Evolutionary conservation across 2,329 filamentous ascomycete species (phyloP), one percentile per base, ranked within the genome.

Genomic region (Leptodontidium sp.): DNA sequence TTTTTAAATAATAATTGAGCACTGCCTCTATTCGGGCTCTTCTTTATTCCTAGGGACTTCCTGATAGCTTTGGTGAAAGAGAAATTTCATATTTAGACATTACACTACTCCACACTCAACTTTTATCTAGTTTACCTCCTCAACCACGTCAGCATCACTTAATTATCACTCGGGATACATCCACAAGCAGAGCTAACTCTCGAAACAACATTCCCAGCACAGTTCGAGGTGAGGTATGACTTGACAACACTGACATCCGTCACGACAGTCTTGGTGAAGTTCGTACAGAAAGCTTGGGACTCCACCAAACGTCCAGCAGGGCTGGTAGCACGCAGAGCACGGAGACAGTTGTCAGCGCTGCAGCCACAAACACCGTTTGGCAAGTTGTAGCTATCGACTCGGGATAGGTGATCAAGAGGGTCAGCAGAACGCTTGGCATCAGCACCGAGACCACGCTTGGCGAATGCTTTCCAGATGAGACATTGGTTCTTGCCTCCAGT

Each of bases 291-390:
- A 2, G 74, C 72, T 70, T 75, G 75, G 32, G 77, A 76, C 64
- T 75, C 74, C 65, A 75, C 71, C 12, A 80, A 72, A 15, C 78
- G 76, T 57, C 76, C 78, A n/a, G 75, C 73, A 24, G 73, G 73
- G 61, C 74, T 74, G 8, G 72, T 78, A 35, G 79, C 77, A 38
- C 76, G 71, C 68, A 80, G 68, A 32, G 78, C 77, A 24, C 78
- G 76, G 38, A 80, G 75, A 69, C 79, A 80, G 68, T 78, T 78
- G 73, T 80, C 78, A 68, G 77, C 76, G 21, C 24, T 61, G 12
- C 62, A 70, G 17, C 66, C 61, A 59, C 68, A 70, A 11, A 70
- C 62, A 35, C 67, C 67, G 24, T 43, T 49, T 14, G 67, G 67
- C 15, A 69, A 35, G 61, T 64, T 64, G 45, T 53, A 69, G 64